Evolutionary conservation across 306 rosid species (phyloP).

Genomic region (Glycine latifolia): DNA sequence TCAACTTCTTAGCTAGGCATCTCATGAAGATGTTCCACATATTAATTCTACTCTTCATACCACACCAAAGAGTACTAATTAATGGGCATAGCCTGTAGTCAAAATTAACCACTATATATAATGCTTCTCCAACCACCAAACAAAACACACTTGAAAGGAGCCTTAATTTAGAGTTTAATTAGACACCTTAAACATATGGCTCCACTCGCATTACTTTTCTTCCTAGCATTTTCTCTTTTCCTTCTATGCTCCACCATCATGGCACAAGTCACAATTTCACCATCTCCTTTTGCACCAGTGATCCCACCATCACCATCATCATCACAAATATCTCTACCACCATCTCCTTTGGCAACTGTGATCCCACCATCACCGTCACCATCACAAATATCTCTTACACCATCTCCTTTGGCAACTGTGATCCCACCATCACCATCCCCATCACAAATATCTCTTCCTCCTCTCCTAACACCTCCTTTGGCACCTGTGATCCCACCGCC

Average conservation of each 20-base stretch:
- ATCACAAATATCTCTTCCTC: neutral
- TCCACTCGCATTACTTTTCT: neutral
- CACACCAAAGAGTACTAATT: neutral
- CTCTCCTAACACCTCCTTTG: neutral
- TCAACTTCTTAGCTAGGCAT: neutral
- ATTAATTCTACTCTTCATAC: neutral
- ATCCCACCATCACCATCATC: neutral
- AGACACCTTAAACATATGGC: neutral
- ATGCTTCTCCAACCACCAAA: neutral
- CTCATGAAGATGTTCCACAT: neutral
- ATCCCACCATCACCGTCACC: neutral
- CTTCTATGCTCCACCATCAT: neutral
- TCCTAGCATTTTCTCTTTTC: neutral
- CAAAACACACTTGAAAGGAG: neutral
- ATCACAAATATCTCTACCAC: neutral
- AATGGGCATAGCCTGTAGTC: neutral
- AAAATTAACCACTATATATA: neutral
- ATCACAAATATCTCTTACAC: neutral
- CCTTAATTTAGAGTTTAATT: neutral
- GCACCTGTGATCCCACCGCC: neutral
- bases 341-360: neutral
- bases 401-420: neutral
- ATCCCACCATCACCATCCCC: neutral
- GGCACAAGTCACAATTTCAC: neutral
- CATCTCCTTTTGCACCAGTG: neutral